Evolutionary conservation across 495 filamentous ascomycete species (phyloP), one percentile per base, ranked within the genome.

Genomic region (Rusavskia elegans): DNA sequence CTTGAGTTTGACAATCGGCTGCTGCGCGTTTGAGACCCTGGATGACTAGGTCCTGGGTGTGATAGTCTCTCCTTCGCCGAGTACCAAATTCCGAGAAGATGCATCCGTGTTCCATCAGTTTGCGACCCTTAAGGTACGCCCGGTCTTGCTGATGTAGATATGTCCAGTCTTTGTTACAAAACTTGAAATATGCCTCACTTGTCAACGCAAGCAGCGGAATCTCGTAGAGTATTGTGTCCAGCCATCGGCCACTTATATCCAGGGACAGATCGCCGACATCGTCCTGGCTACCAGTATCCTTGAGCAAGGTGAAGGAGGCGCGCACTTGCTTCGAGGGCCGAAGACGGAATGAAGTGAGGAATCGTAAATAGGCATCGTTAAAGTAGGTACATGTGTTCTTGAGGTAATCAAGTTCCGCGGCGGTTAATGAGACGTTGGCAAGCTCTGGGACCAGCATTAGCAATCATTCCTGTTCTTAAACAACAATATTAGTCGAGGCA

Each of bases 201-300:
- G 89, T 85, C 51, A 98, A 68, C 2, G 93, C 86, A 19, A 98
- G 77, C 23, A 98, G 72, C 0, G 92, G 93, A 53, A 97, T 95
- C 69, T 98, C 92, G 66, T 98, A 98, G 46, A 98, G 78, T 45
- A 98, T 98, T 0, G 92, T 95, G 48, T 96, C 90, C 8, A 88
- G 75, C 92, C 92, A 98, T 49, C 80, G 73, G 19, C 92, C 92
- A 58, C 78, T 77, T 53, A 89, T 77, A 21, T 77, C 63, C 52
- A 96, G 79, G 56, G 80, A 69, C 40, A 96, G 57, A 50, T 84
- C 80, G 23, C 93, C 93, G 38, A 81, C 54, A 48, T 89, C 84
- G 1, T 74, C 68, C 49, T 85, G 81, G 49, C 76, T 75, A 25
- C 77, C 81, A 0, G 76, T 80, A 56, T 87, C 81, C 8, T 79